phyloP scores from a whole-genome alignment of 2,329 filamentous ascomycete genomes.

The Cucurbitaria berberidis region DNA sequence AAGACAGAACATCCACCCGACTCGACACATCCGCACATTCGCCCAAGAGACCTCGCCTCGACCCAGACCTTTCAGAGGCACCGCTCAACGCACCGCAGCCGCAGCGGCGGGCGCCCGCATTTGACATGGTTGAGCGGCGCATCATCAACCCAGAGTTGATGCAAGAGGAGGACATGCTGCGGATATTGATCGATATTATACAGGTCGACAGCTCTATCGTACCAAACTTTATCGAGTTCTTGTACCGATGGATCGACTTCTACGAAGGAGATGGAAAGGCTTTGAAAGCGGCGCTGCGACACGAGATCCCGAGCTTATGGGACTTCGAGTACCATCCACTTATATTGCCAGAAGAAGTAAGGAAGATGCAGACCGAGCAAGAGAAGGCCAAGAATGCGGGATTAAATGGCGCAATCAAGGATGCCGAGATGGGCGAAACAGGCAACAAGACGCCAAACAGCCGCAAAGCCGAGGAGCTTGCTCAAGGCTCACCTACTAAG shows the following conservation, averaged over 20 bases:
- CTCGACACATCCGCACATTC: slow-evolving; percentile 9
- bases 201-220: slow-evolving; percentile 33
- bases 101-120: slow-evolving; percentile 11
- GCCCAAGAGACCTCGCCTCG: slow-evolving; percentile 33
- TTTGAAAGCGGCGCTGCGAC: slow-evolving; percentile 37
- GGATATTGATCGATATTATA: slow-evolving; percentile 41
- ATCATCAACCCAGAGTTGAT: slow-evolving; percentile 31
- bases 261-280: slow-evolving; percentile 41
- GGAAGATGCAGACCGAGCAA: neutral
- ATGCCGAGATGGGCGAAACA: neutral
- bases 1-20: slow-evolving; percentile 3
- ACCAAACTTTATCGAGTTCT: slow-evolving; percentile 44
- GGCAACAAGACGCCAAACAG: neutral
- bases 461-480: slow-evolving; percentile 12
- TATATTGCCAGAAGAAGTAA: slow-evolving; percentile 16
- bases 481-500: slow-evolving; percentile 24
- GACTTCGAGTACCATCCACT: slow-evolving; percentile 43
- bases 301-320: slow-evolving; percentile 45
- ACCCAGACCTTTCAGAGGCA: neutral
- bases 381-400: neutral
- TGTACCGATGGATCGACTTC: slow-evolving; percentile 44
- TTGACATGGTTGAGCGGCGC: slow-evolving; percentile 25
- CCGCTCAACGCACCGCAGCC: slow-evolving; percentile 1
- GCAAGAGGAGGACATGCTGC: slow-evolving; percentile 35
- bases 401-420: neutral